Base-by-base conservation (phyloP, 2,329 filamentous ascomycete species). In the Fusarium citri region DNA sequence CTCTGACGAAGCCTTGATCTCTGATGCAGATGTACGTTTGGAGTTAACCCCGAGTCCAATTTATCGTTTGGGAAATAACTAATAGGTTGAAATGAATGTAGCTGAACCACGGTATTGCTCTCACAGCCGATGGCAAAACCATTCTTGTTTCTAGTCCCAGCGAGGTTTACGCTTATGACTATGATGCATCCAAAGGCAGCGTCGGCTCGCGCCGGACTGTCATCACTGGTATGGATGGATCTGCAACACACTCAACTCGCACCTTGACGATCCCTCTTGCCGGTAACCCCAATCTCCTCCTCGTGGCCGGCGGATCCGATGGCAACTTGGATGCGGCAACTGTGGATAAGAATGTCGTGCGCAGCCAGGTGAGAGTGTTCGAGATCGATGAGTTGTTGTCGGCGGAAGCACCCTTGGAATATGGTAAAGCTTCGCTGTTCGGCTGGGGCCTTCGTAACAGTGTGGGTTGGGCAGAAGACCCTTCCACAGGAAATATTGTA, bases 361-460 rank as follows among this genome's bases (percentile, higher is more conserved):
- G 56, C 3, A 62, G 59, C 4, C 59, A 61, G 20, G 46, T 62
- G 3, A 62, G 59, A 22, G 46, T 46, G 7, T 62, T 62, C 6
- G 31, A 54, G 0, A 54, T 62, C 9, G 59, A 62, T 22, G 59
- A 62, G 3, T 7, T 62, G 8, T 16, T 62, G 15, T 25, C 30
- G 4, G 25, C 59, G 11, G 46, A 46, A 15, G 18, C 11, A 7
- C 46, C 59, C 6, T 8, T 61, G 1, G 16, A 53, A 2, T 62
- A 62, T 31, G 23, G 40, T 3, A 25, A 11, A 16, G 59, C 37
- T 5, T 37, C 47, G 3, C 9, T 62, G 9, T 15, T 62, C 20
- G 56, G 59, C 1, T 62, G 59, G 59, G 59, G 56, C 7, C 59
- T 62, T 23, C 59, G 59, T 11, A 62, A 62, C 18, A 62, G 59